Evolutionary conservation across 768 basidiomycete genomes (phyloP), one percentile per base, ranked within the genome.

Genomic region (Termitomyces sp.): DNA sequence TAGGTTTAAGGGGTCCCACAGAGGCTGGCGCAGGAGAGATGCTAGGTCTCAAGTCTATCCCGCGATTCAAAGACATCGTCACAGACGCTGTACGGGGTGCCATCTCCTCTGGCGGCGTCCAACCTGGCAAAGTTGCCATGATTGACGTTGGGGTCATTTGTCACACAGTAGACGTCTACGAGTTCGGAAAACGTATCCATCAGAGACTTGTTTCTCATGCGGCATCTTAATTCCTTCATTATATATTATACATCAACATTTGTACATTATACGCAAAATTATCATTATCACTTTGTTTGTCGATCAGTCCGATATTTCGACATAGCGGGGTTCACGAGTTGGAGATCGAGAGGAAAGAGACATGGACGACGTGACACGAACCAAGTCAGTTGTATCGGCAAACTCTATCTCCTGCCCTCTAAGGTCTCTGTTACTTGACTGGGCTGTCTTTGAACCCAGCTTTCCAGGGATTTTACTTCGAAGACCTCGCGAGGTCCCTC

Each of bases 71-170:
- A 33, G 70, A 79, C 32, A 78, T 89, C 36, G 75, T 87, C 0
- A 65, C 72, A 1, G 79, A 81, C 3, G 82, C 80, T 4, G 79
- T 88, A n/a, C 76, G 74, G 44, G 78, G 75, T 39, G 74, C 74
- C 18, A 56, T 76, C 24, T 65, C 71, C 7, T 68, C 75, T 9
- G 74, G 72, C 5, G 65, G 67, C 7, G 63, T 76, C 11, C 61
- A 64, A 28, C 61, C 70, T 39, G 78, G 79, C 22, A 80, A 76
- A 59, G 76, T 89, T 56, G 84, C 84, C 7, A 75, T 81, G 0
- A 74, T 91, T 54, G 84, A 86, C 58, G 75, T 87, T 4, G 90
- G 89, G 0, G 75, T 89, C 1, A 75, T 91, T 4, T 91, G 90
- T 65, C 81, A 83, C 40, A 75, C 79, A 7, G 64, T 63, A 28